Evolutionary conservation across 148 eudicot species (phyloP), one percentile per base, ranked within the genome.

Genomic region (Linanthus parryae): DNA sequence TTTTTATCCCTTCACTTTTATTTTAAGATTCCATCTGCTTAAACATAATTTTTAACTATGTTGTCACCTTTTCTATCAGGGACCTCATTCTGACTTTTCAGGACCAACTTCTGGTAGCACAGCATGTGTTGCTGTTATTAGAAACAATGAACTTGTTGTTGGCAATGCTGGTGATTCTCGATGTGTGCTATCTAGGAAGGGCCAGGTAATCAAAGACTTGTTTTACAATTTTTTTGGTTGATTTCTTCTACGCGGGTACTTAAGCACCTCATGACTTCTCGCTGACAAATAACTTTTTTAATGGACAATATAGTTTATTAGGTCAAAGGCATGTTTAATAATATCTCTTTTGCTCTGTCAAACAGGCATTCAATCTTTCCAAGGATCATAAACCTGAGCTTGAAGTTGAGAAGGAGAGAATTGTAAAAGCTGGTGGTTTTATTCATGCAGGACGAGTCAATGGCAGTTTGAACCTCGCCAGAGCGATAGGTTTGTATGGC

Each of bases 111-210:
- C 95, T 48, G 99, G 99, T 38, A 35, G 99, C 65, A 94, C 99
- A 58, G 91, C 99, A 13, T 84, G 95, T 73, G 96, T 94, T 47
- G 94, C 96, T 12, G 51, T 94, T 49, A 44, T 94, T 44, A 75
- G 77, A 67, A 79, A 70, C 39, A 78, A 76, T 58, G 91, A 80
- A 64, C 80, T 94, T 46, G 48, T 88, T 62, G 95, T 94, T 51
- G 96, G 96, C 17, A 94, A 94, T 78, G 99, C 99, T 69, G 99
- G 99, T 54, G 99, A 92, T 67, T 92, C 99, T 37, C 99, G 99
- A 22, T 87, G 99, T 56, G 91, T 94, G 26, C 77, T 94, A 35
- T 94, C 99, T 35, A 77, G 96, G 54, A 84, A 85, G 66, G 99
- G 99, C 25, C 91, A 88, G 99, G 99, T 94, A 74, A 54, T 16